Percentiles rank a stretch among this genome's conserved stretches.
phyloP scores from a whole-genome alignment of 1,139 yeast genomes.

The Saccharomyces hybrid region DNA sequence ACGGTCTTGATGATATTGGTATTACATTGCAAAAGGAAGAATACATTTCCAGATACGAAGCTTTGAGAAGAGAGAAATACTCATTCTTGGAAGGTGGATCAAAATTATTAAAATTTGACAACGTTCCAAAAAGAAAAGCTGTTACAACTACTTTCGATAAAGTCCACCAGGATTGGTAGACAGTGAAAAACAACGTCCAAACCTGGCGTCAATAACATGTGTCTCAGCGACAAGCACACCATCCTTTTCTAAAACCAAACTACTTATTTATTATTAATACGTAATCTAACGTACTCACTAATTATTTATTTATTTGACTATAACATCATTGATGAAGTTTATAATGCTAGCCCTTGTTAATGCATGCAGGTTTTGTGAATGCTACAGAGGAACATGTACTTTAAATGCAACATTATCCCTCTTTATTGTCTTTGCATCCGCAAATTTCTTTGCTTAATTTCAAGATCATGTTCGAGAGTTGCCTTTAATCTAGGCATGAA shows the following conservation, averaged over 20 bases:
- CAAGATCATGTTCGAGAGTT: constrained; percentile 40
- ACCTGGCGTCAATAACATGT: background rate
- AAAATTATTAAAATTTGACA: constrained; percentile 52
- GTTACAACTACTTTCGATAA: constrained; percentile 44
- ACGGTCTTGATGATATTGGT: constrained; percentile 96
- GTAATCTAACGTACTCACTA: background rate
- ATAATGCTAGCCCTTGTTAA: background rate
- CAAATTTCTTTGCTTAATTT: constrained; percentile 30
- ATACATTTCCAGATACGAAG: constrained; percentile 65
- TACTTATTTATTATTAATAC: constrained; percentile 7
- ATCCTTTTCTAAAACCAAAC: background rate
- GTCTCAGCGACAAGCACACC: too few species aligned
- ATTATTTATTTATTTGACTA: constrained; percentile 2
- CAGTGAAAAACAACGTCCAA: background rate
- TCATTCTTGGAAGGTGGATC: constrained; percentile 90
- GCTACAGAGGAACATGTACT: too few species aligned
- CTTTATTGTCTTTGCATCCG: constrained; percentile 10
- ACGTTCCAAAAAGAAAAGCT: constrained; percentile 42
- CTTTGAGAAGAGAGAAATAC: constrained; percentile 62
- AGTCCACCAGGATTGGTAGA: constrained; percentile 72
- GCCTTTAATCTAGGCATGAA: constrained; percentile 46
- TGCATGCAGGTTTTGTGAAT: too few species aligned
- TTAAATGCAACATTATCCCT: too few species aligned
- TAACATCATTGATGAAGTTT: constrained; percentile 5
- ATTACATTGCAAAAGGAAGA: constrained; percentile 86